Conservation (phyloP, 73 alveolate genomes). For the Paramecium biaurelia region DNA sequence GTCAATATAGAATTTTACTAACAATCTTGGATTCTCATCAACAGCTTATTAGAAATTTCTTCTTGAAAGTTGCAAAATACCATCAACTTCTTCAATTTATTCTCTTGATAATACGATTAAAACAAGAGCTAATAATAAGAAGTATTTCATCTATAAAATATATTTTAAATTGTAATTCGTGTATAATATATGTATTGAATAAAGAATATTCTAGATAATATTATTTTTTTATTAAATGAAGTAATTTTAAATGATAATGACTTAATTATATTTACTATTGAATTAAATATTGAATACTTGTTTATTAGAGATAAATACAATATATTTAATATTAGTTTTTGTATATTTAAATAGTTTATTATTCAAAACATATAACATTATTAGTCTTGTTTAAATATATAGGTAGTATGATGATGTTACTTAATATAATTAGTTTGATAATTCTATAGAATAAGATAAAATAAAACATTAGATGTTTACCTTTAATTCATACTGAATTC, state of each 20-base stretch:
- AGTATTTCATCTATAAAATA: background rate
- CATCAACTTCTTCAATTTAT: background rate
- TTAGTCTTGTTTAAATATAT: background rate
- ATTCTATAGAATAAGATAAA: too few relatives aligned
- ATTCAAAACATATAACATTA: background rate
- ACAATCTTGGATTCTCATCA: background rate
- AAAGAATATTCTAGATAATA: background rate
- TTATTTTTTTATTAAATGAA: background rate
- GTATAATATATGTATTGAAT: background rate
- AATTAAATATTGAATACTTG: background rate
- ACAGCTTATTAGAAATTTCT: slow-evolving; percentile 7
- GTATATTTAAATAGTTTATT: background rate
- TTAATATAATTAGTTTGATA: too few relatives aligned
- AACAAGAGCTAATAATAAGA: background rate
- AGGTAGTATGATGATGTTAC: too few relatives aligned
- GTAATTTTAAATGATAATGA: background rate
- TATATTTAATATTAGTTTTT: too few relatives aligned
- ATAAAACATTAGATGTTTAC: too few relatives aligned
- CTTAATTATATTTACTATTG: background rate
- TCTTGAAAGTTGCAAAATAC: background rate
- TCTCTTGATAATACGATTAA: background rate
- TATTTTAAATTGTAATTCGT: background rate
- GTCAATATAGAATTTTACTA: slow-evolving; percentile 4
- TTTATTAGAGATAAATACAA: background rate
- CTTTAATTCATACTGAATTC: too few relatives aligned